These are phyloP conservation scores for Schrenkiella parvula DNA, from an alignment of 345 rosid species.

Conservation along the genomic window DNA sequence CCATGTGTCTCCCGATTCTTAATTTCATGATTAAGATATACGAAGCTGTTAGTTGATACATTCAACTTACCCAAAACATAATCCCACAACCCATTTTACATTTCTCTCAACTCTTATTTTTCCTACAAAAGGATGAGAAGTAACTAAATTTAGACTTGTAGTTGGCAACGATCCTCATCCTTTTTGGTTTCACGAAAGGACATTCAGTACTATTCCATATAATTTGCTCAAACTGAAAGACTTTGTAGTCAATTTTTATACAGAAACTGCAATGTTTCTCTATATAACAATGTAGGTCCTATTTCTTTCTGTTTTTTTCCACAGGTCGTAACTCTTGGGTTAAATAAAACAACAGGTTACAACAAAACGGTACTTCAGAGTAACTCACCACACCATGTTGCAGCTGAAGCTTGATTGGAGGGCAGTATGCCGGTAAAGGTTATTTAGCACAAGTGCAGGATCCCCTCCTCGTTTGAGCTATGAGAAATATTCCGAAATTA, in stretches of 20 bases:
- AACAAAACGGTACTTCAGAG: slow-evolving; percentile 11
- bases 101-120: not conserved
- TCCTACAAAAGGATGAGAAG: not conserved
- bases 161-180: not conserved
- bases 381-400: slow-evolving; percentile 92
- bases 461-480: slow-evolving; percentile 93
- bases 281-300: not conserved
- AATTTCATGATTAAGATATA: not conserved
- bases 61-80: not conserved
- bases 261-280: slow-evolving; percentile 5
- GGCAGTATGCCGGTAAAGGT: slow-evolving; percentile 82
- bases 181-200: too few species aligned
- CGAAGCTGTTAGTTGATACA: not conserved
- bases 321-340: not conserved
- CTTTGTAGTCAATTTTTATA: not conserved
- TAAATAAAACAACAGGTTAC: not conserved
- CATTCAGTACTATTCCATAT: not conserved
- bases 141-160: not conserved
- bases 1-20: not conserved
- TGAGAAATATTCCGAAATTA: not conserved
- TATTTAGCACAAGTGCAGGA: slow-evolving; percentile 73
- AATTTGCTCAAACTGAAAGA: not conserved
- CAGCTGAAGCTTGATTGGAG: slow-evolving; percentile 95
- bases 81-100: not conserved
- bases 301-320: not conserved